A percentile compares a stretch with the other conserved stretches of the same genome.
phyloP scores from a whole-genome alignment of 805 yeast genomes.

The Wickerhamomyces bovis region DNA sequence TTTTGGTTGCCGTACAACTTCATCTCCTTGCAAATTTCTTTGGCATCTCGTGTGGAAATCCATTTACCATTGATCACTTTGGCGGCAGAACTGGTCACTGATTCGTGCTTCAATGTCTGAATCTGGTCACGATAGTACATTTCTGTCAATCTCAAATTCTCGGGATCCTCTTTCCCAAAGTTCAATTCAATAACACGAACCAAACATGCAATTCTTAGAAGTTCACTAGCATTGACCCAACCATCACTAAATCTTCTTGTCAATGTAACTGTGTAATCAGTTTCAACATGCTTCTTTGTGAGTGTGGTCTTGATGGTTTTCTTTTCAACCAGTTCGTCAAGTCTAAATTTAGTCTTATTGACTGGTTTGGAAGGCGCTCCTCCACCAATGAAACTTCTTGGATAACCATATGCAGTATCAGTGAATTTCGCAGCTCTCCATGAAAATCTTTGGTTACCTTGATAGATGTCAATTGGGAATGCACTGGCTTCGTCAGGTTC shows the following conservation, averaged over 20 bases:
- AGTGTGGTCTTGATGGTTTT: slow-evolving; percentile 5
- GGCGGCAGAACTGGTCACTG: slow-evolving; percentile 6
- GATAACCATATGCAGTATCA: slow-evolving; percentile 15
- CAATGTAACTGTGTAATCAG: background rate
- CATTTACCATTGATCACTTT: background rate
- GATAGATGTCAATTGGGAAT: slow-evolving; percentile 7
- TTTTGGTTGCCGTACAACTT: background rate
- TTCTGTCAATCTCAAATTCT: slow-evolving; percentile 20
- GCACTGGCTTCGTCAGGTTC: slow-evolving; percentile 11
- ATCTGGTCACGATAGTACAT: slow-evolving; percentile 21
- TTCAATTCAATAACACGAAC: slow-evolving; percentile 13
- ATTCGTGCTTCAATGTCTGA: slow-evolving; percentile 13
- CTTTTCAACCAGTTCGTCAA: slow-evolving; percentile 4
- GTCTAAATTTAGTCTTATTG: slow-evolving; percentile 1
- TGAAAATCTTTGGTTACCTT: slow-evolving; percentile 3
- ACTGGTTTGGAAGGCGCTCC: slow-evolving; percentile 12
- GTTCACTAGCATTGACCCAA: slow-evolving; percentile 17
- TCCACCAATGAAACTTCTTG: slow-evolving; percentile 18
- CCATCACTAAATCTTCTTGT: slow-evolving; percentile 23
- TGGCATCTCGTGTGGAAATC: background rate
- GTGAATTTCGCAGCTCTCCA: slow-evolving; percentile 12
- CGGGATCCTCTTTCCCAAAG: slow-evolving; percentile 23
- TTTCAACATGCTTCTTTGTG: slow-evolving; percentile 4
- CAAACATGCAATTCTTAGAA: slow-evolving; percentile 15
- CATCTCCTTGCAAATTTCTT: background rate